Conservation (phyloP, 257 asterid genomes). For the Voacanga thouarsii region DNA sequence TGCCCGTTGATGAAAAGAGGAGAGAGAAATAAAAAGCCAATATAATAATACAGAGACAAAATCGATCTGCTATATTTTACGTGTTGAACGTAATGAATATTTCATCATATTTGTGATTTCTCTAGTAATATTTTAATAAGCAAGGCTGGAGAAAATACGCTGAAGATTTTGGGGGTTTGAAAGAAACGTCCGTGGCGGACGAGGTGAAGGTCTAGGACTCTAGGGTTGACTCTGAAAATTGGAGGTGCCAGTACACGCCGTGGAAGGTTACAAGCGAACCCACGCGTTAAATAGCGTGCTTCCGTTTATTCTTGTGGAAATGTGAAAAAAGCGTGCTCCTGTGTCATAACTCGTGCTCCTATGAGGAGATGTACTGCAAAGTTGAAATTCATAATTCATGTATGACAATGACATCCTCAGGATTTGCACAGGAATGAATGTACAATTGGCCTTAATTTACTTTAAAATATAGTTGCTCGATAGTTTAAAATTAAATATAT, state of each 20-base stretch:
- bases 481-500: too few relatives aligned
- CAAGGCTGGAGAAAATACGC: slow-evolving; percentile 12
- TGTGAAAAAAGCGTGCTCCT: neutral
- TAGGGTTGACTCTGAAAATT: slow-evolving; percentile 37
- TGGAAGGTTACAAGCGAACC: neutral
- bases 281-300: neutral
- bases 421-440: neutral
- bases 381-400: too few relatives aligned
- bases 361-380: neutral
- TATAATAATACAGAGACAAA: neutral
- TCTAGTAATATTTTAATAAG: slow-evolving; percentile 13
- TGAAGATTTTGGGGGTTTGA: neutral
- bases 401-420: neutral
- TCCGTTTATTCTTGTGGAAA: too few relatives aligned
- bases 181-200: neutral
- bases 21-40: neutral
- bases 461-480: too few relatives aligned
- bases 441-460: too few relatives aligned
- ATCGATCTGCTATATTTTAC: neutral
- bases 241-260: slow-evolving; percentile 11
- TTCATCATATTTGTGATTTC: neutral
- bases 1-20: slow-evolving; percentile 6
- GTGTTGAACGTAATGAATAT: neutral
- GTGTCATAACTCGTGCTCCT: neutral
- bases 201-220: slow-evolving; percentile 15